Percentiles rank a stretch among this genome's conserved stretches.
Conservation (phyloP, 768 basidiomycete species). For the Auricularia auricula-judae region DNA sequence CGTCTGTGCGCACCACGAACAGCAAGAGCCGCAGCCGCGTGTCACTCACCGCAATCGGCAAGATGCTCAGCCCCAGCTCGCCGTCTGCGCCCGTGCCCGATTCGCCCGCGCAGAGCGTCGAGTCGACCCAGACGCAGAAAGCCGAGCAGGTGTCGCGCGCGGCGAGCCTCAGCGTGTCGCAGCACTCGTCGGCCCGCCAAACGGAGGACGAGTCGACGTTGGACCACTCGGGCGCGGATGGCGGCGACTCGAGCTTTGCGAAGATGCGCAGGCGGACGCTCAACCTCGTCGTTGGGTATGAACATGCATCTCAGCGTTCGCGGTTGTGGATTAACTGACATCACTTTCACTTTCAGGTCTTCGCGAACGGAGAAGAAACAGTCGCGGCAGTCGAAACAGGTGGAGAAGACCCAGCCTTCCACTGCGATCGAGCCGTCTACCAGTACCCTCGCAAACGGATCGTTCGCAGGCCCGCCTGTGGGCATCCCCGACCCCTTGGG, state of each 20-base stretch:
- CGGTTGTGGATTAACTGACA: neutral
- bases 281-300: neutral
- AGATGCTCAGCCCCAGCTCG: constrained; percentile 42
- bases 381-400: constrained; percentile 21
- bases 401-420: constrained; percentile 7
- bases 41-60: constrained; percentile 68
- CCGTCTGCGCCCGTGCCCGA: neutral
- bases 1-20: constrained; percentile 7
- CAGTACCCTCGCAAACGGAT: constrained; percentile 1
- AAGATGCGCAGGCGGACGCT: constrained; percentile 5
- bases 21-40: constrained; percentile 56
- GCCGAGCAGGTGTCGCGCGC: neutral
- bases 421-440: neutral
- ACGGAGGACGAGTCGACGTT: neutral
- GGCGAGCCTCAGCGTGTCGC: neutral
- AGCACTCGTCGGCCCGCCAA: neutral
- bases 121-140: neutral
- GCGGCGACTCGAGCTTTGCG: neutral
- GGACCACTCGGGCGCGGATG: neutral
- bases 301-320: neutral
- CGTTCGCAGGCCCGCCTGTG: neutral
- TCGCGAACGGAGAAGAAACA: constrained; percentile 19
- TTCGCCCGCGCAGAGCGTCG: too few species aligned
- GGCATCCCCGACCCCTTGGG: constrained; percentile 9
- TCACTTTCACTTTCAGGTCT: neutral